phyloP scores from a whole-genome alignment of 2,329 filamentous ascomycete species.

The Capronia coronata region DNA sequence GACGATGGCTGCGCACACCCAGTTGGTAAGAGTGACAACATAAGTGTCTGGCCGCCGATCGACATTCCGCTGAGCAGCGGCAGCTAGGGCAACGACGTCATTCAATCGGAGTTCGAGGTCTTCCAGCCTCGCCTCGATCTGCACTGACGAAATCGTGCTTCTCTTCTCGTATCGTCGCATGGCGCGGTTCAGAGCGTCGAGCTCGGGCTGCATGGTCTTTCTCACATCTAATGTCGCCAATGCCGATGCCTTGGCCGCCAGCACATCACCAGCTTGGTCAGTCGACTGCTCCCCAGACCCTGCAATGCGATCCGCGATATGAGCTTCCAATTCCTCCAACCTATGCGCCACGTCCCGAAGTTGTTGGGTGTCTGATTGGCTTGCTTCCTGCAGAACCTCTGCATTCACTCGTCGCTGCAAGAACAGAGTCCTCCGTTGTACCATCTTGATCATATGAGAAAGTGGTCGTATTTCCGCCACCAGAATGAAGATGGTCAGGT shows the following conservation, averaged over 20 bases:
- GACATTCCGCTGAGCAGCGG: conserved; percentile 51
- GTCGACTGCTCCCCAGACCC: conserved; percentile 25
- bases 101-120: conserved; percentile 64
- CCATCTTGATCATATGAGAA: conserved; percentile 72
- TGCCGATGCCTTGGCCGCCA: conserved; percentile 26
- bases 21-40: conserved; percentile 33
- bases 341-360: conserved; percentile 54
- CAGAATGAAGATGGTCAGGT: conserved; percentile 82
- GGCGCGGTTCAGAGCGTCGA: conserved; percentile 82
- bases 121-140: conserved; percentile 68
- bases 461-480: conserved; percentile 79
- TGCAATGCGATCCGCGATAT: conserved; percentile 39
- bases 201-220: conserved; percentile 65
- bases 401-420: conserved; percentile 65
- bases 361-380: conserved; percentile 15
- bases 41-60: conserved; percentile 29
- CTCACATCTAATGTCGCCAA: conserved; percentile 51
- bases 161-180: conserved; percentile 90
- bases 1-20: conserved; percentile 34
- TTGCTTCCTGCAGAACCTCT: conserved; percentile 15
- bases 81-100: conserved; percentile 74
- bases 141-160: conserved; percentile 64
- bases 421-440: conserved; percentile 71
- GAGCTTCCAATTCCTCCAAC: conserved; percentile 63
- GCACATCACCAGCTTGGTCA: conserved; percentile 42